Evolutionary conservation across 1,139 yeast genomes (phyloP).

Genomic region (Diutina sp.): DNA sequence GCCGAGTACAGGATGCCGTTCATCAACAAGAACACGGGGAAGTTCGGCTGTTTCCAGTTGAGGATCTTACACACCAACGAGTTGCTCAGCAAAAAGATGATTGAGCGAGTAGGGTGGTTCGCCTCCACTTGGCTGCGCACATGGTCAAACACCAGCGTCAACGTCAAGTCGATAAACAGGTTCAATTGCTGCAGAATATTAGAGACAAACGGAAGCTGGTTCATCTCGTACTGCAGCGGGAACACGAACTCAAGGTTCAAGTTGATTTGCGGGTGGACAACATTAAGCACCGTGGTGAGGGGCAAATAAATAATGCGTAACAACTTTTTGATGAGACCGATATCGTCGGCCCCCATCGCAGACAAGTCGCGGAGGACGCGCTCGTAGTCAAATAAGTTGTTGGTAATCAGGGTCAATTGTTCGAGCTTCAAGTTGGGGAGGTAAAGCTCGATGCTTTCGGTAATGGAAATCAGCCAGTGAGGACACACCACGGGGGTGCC

Average conservation of each 20-base stretch:
- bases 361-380: constrained; percentile 29
- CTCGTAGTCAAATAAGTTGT: constrained; percentile 28
- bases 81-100: constrained; percentile 77
- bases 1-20: constrained; percentile 42
- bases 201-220: constrained; percentile 39
- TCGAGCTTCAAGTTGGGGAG: constrained; percentile 28
- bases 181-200: constrained; percentile 42
- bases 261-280: constrained; percentile 46
- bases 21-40: constrained; percentile 82
- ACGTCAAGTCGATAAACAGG: constrained; percentile 59
- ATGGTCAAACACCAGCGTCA: constrained; percentile 66
- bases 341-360: constrained; percentile 23
- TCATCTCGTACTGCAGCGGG: constrained; percentile 62
- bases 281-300: constrained; percentile 43
- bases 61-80: constrained; percentile 82
- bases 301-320: constrained; percentile 41
- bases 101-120: constrained; percentile 31
- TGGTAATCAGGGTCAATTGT: constrained; percentile 29
- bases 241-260: constrained; percentile 69
- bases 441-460: constrained; percentile 43
- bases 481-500: constrained; percentile 83
- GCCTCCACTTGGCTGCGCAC: constrained; percentile 41
- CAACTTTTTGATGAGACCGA: constrained; percentile 25
- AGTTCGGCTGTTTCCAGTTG: constrained; percentile 98
- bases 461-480: constrained; percentile 46